Conservation (phyloP, 2,329 filamentous ascomycete genomes). For the Colletotrichum caudatum region DNA sequence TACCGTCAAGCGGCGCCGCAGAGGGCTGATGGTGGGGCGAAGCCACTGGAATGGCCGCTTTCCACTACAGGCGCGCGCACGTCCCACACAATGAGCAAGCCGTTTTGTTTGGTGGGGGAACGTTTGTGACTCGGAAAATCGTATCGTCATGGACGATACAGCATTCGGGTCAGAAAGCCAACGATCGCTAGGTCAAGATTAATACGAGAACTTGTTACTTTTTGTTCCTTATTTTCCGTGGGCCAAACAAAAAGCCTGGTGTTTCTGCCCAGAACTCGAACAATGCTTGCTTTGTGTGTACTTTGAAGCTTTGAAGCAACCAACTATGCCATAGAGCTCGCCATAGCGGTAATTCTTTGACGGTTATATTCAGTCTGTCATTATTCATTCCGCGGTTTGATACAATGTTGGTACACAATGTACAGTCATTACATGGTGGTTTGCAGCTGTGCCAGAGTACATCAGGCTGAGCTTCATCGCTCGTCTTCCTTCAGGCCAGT, state of each 20-base stretch:
- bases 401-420: slow-evolving; percentile 33
- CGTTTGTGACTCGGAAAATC: not conserved
- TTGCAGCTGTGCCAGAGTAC: not conserved
- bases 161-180: not conserved
- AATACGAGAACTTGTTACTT: not conserved
- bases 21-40: slow-evolving; percentile 11
- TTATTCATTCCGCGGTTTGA: slow-evolving; percentile 17
- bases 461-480: not conserved
- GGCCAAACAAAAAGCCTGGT: not conserved
- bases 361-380: slow-evolving; percentile 5
- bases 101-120: not conserved
- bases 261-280: not conserved
- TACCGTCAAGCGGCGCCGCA: not conserved
- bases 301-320: not conserved
- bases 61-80: slow-evolving; percentile 5
- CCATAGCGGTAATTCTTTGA: not conserved
- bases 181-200: too few relatives aligned
- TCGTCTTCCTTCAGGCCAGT: slow-evolving; percentile 22
- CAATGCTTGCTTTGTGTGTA: not conserved
- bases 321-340: too few relatives aligned
- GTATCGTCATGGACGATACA: not conserved
- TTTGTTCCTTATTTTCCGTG: not conserved
- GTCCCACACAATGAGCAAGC: not conserved
- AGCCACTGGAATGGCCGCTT: slow-evolving; percentile 6
- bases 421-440: not conserved